Percentiles rank a stretch among this genome's conserved stretches.
Conservation (phyloP, 1,139 yeast genomes). For the Yamadazyma trypodendri region DNA sequence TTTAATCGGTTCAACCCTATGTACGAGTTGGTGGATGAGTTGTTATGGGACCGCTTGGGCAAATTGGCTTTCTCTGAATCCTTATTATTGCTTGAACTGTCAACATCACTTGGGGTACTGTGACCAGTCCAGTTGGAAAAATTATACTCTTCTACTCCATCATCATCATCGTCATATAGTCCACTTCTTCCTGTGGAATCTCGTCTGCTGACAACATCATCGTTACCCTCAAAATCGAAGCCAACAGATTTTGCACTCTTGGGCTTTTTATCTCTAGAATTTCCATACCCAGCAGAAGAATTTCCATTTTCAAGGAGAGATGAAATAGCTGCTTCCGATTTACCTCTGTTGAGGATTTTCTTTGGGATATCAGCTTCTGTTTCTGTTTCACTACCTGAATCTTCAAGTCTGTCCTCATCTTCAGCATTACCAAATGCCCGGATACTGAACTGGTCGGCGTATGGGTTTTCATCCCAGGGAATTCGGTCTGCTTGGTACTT, state of each 20-base stretch:
- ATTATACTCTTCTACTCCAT: constrained; percentile 2
- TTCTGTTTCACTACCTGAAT: constrained; percentile 4
- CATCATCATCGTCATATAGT: constrained; percentile 3
- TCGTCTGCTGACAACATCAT: background rate
- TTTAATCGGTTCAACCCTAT: constrained; percentile 43
- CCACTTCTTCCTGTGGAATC: background rate
- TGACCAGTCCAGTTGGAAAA: background rate
- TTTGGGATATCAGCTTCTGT: constrained; percentile 2
- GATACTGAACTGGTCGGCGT: constrained; percentile 17
- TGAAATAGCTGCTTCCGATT: too few relatives aligned
- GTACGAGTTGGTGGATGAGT: constrained; percentile 33
- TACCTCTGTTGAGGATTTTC: too few relatives aligned
- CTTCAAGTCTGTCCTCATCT: background rate
- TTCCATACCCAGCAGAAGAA: too few relatives aligned
- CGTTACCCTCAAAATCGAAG: background rate
- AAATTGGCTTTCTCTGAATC: constrained; percentile 22
- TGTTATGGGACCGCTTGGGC: constrained; percentile 32
- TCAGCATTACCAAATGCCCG: background rate
- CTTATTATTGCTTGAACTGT: background rate
- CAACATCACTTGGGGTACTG: constrained; percentile 2
- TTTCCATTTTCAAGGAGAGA: too few relatives aligned
- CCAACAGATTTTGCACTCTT: constrained; percentile 4
- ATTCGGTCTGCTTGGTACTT: constrained; percentile 28
- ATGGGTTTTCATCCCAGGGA: constrained; percentile 26
- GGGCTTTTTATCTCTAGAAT: constrained; percentile 3